Base-by-base conservation (phyloP, 768 basidiomycete genomes). In the Plicaturopsis crispa region DNA sequence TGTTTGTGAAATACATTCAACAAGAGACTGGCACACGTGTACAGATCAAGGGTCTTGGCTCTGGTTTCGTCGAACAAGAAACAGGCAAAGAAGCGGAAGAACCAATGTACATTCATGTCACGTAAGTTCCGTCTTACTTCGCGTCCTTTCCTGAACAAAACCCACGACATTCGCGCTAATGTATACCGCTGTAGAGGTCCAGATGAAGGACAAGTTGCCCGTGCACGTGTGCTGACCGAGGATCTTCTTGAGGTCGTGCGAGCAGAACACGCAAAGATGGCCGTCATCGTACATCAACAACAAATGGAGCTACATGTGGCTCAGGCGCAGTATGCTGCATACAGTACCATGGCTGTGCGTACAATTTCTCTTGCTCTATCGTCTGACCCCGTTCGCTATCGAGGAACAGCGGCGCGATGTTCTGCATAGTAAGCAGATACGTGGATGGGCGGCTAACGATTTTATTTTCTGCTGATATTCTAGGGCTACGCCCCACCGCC, bases 1-100 rank as follows among this genome's bases (percentile, higher is more conserved):
- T 90, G 47, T 99, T 97, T 53, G 94, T 99, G 48, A 99, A 99
- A 62, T 92, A 92, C 56, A 98, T 98, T 35, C 94, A 99, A 60
- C 76, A 84, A 50, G 94, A 99, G 61, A 99, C 94, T 0, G 82
- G 83, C 20, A 94, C 93, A 5, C 76, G 94, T 43, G 94, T 99
- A 6, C 94, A 99, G 57, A 96, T 99, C 50, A 98, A 98, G 60
- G 94, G 94, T 14, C 51, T 80, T 11, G 94, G 94, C 4, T 93
- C 90, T 18, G 94, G 94, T 2, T 99, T 96, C 56, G 81, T 94
- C 45, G 94, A 99, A 51, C 76, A 77, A 41, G 88, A 92, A 49
- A 92, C 90, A 1, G 86, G 89, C 2, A 67, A 80, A 52, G 91
- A 94, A 60, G 75, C 82, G 31, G 84, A 89, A 32, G 88, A 90